Evolutionary conservation across 805 yeast species (phyloP), one percentile per base, ranked within the genome.

Genomic region (Candida ulmi): DNA sequence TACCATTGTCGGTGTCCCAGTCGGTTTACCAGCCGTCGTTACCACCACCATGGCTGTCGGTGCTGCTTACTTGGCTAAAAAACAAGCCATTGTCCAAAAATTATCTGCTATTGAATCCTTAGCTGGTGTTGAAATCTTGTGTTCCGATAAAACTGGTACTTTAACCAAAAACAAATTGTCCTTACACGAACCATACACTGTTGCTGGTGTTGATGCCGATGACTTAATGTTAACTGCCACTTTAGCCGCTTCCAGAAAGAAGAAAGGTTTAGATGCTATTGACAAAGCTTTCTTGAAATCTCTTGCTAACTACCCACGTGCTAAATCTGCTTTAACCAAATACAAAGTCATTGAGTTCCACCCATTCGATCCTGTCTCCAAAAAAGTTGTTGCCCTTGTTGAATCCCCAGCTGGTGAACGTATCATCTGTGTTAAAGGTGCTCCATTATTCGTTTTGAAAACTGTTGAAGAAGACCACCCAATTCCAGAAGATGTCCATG

Each of bases 21-120:
- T 88, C 55, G 96, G 96, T 84, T 80, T 88, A 66, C 96, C 96
- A 68, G 96, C 95, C 66, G 96, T 88, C 63, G 96, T 88, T 55
- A 88, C 96, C 76, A 88, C 96, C 60, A 88, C 96, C 67, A 88
- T 88, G 96, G 97, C 97, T 69, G 97, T 90, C 71, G 97, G 97
- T 81, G 97, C 96, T 68, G 96, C 96, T 64, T 87, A 88, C 83
- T 76, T 88, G 63, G 96, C 96, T 60, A 86, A 88, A 80, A 88
- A 88, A 72, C 87, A 87, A 72, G 96, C 96, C 57, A 88, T 88
- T 76, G 97, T 88, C 60, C 96, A 88, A 72, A 88, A 88, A 68
- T 77, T 88, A 62, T 85, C 95, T 67, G 96, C 96, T 54, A 88
- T 88, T 72, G 97, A 88, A 74, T 88, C 96, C 49, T 75, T 88